Percentiles rank a stretch among this genome's conserved stretches.
phyloP scores from a whole-genome alignment of 2,329 filamentous ascomycete genomes.

The Dactylonectria macrodidyma region DNA sequence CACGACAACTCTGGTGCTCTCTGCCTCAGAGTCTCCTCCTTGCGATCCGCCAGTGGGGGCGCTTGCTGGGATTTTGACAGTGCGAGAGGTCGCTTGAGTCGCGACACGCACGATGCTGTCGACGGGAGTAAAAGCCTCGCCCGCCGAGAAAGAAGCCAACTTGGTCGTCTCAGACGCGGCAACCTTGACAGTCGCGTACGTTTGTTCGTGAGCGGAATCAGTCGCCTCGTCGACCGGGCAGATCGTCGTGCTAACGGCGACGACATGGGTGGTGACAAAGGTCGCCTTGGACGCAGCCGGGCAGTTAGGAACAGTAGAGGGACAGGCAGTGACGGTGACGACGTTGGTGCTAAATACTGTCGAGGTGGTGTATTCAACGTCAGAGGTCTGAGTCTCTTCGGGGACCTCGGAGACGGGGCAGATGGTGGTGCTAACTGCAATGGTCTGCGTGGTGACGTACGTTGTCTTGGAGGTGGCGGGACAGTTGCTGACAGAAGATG shows the following conservation, averaged over 20 bases:
- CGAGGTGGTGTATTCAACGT: neutral
- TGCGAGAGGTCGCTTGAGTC: neutral
- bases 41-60: neutral
- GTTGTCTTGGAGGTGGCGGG: neutral
- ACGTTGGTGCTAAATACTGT: slow-evolving; percentile 2
- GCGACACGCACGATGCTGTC: neutral
- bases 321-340: slow-evolving; percentile 1
- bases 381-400: neutral
- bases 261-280: neutral
- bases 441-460: neutral
- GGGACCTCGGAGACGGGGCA: neutral
- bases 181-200: neutral
- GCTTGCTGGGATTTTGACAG: neutral
- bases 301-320: slow-evolving; percentile 4
- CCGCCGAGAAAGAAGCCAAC: neutral
- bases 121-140: neutral
- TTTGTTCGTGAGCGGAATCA: neutral
- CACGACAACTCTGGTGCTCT: neutral
- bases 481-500: neutral
- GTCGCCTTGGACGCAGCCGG: neutral
- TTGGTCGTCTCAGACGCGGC: neutral
- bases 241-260: neutral
- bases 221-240: neutral
- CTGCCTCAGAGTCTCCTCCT: neutral
- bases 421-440: slow-evolving; percentile 4